Conservation (phyloP, 306 rosid species). For the Coriaria nepalensis region DNA sequence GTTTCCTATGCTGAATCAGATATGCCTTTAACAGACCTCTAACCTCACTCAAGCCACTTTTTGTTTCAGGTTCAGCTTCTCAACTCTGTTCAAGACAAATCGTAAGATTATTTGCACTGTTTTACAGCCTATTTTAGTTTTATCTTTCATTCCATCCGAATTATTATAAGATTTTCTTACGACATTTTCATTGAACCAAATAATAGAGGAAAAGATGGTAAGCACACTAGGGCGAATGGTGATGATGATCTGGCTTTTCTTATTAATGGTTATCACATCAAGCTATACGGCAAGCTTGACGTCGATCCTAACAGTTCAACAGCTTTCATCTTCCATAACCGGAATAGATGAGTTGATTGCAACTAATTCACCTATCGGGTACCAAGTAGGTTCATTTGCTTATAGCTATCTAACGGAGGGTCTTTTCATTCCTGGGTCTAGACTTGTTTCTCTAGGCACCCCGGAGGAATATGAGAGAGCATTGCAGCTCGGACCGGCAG, state of each 20-base stretch:
- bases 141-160: too few relatives aligned
- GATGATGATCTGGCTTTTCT: constrained; percentile 91
- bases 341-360: constrained; percentile 84
- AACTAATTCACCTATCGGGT: constrained; percentile 66
- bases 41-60: constrained; percentile 24
- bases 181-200: constrained; percentile 21
- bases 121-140: constrained; percentile 10
- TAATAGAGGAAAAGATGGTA: constrained; percentile 60
- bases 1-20: too few relatives aligned
- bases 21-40: constrained; percentile 14
- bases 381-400: constrained; percentile 90
- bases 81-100: constrained; percentile 75
- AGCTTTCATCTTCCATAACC: constrained; percentile 71
- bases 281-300: constrained; percentile 95
- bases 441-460: constrained; percentile 65
- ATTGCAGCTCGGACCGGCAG: constrained; percentile 47
- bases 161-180: too few relatives aligned
- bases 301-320: constrained; percentile 88
- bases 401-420: constrained; percentile 61
- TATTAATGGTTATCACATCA: constrained; percentile 83
- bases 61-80: constrained; percentile 91
- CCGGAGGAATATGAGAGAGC: constrained; percentile 80
- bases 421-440: constrained; percentile 45
- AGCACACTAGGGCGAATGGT: constrained; percentile 84
- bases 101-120: constrained; percentile 50